Base-by-base conservation (phyloP, 345 rosid genomes). In the Eutrema heterophyllum region DNA sequence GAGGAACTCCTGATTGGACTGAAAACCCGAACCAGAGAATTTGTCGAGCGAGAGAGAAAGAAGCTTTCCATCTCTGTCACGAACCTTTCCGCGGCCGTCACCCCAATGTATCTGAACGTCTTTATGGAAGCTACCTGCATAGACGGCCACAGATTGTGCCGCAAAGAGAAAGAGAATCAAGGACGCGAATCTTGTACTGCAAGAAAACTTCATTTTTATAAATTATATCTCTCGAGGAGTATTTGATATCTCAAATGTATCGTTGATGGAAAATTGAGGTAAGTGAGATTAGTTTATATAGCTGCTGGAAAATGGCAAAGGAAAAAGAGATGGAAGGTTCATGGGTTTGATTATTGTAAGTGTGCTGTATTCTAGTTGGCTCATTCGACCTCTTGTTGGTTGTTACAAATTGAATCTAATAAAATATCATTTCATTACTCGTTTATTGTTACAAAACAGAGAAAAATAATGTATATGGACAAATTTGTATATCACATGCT, bases 11-110 rank as follows among this genome's bases (percentile, higher is more conserved):
- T 77, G 81, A 24, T 77, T 30, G 5, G 87, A 81, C 21, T 76
- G 80, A 38, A 81, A 81, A 1, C 87, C 87, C 0, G 83, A 81
- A 2, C 87, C 87, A 30, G 83, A 81, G 1, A 39, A 41, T 27
- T 81, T 76, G 69, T 83, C 86, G 27, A 83, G 83, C 30, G 75
- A 76, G n/a, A 76, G 80, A 54, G 66, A 70, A 38, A 76, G 74
- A 61, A 62, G 74, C 14, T 44, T 76, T 45, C 79, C 74, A 61
- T 36, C 75, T 27, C 40, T 64, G 3, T 77, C 76, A 0, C 13
- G 75, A 24, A 76, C 3, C 45, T 64, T 69, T 54, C 75, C 80
- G 0, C 71, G 80, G 7, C 75, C 80, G 30, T 56, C 71, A 18
- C 80, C 80, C 80, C 76, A 70, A 56, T 69, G 75, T 55, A 76